Evolutionary conservation across 179 eudicot species (phyloP), one percentile per base, ranked within the genome.

Genomic region (Actinidia polygama): DNA sequence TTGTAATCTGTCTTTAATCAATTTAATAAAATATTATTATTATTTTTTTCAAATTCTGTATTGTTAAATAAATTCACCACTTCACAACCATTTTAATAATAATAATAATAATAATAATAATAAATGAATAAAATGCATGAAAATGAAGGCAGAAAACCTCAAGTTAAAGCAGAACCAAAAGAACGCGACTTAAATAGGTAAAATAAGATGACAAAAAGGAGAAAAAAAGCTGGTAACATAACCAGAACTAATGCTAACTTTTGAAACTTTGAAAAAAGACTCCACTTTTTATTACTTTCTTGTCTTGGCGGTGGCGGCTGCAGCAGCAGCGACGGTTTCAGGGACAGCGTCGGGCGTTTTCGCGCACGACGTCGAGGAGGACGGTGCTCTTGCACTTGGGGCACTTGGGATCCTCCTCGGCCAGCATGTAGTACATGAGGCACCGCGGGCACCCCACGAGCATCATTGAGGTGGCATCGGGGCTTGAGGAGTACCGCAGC

Each of bases 381-480:
- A 89, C 92, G 49, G 86, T 86, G 88, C 90, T 88, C 78, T 88
- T 88, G 80, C 92, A 89, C 69, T 83, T 89, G 5, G 92, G 92
- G 80, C 92, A 89, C 67, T 77, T 79, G 0, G 92, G 92, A 73
- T 87, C 90, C 14, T 83, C 87, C 36, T 86, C 89, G 9, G 92
- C 71, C 6, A 87, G 85, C 86, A 89, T 86, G 40, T 86, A 90
- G 54, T 87, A 87, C 92, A 88, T 86, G 24, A 87, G 85, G 73
- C 92, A 89, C n/a, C 89, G 15, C 0, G 90, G 90, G 69, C 95
- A 92, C 0, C 93, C 95, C 10, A 86, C 93, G 3, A 92, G 81
- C 61, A 92, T 89, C 95, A 92, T 92, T 0, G 95, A 90, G 8
- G 90, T 83, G 3, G 90, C 81, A 24, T 92, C 92, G 3, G 93